Evolutionary conservation across 495 filamentous ascomycete genomes (phyloP), one percentile per base, ranked within the genome.

Genomic region (Aspergillus funiculosus): DNA sequence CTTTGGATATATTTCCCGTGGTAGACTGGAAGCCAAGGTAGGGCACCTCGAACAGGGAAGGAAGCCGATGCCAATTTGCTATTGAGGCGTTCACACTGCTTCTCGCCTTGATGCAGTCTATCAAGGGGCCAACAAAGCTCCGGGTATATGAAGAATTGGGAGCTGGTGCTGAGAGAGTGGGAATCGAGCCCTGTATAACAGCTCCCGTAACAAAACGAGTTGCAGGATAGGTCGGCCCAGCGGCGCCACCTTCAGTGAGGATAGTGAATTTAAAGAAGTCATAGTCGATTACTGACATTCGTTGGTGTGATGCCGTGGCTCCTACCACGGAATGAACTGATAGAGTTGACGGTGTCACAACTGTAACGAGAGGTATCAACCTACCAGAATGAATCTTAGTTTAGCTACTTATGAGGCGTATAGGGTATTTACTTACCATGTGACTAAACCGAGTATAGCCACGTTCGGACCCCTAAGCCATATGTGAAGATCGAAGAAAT

Each of bases 391-490:
- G 15, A 8, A 25, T 11, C 7, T 42, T 20, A 42, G 39, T 20
- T 3, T n/a, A 9, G 6, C 2, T 13, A 7, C 8, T 6, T 7
- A 17, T 14, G 4, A 28, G 7, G 11, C 25, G 20, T 14, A 28
- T 9, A 31, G 34, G 6, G 10, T 6, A 11, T 22, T 18, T 4
- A 27, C 40, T 1, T 17, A 43, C 40, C 40, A 43, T 4, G 40
- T 24, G 7, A 43, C 34, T 1, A 43, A 14, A 1, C 40, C 40
- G 4, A 43, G 28, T n/a, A 43, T 10, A 32, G 40, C 40, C 18
- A 43, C 40, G n/a, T 43, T 43, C 2, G 40, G 40, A 2, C 40
- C 40, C 11, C 40, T 18, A 14, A 43, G n/a, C 40, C 40, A 43
- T 13, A 43, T 34, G 18, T 32, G 40, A 10, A 13, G 19, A 7